Evolutionary conservation across 1,284 basidiomycete genomes (phyloP), one percentile per base, ranked within the genome.

Genomic region (Trametes hirsuta): DNA sequence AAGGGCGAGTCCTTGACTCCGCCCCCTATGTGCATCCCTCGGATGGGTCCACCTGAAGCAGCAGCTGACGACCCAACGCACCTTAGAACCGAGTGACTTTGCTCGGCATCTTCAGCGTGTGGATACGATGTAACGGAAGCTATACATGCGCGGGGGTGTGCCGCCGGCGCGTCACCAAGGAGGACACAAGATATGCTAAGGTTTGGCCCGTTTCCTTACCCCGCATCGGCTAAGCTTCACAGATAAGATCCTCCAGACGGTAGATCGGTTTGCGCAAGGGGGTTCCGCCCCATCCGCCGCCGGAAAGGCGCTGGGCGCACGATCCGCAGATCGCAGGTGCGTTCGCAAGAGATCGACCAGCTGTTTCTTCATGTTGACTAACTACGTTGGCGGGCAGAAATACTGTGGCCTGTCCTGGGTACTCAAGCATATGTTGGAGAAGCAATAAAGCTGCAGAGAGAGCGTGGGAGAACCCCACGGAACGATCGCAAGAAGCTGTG

Each of bases 151-250:
- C 18, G 18, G 18, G 30, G 8, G 30, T 30, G 30, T 30, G 30
- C 30, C 30, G 42, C 42, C 18, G 41, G 47, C 8, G 24, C 25
- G 47, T 30, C 12, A 34, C 48, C 6, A 44, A 25, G 46, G 37
- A 45, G 39, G 51, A 53, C 41, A 51, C 47, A 21, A 30, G 54
- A 61, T 56, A 56, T 56, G 53, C 11, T 42, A 51, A 61, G 59
- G 41, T 51, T 51, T 48, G 35, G 47, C 39, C 50, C 37, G 39
- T 56, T 46, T 53, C 56, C 49, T 52, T 61, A 52, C 59, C 54
- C 61, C 61, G 52, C 61, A 62, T 52, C 53, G 56, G 56, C 61
- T 57, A 50, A 44, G 18, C 36, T 18, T 30, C 30, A 30, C 30
- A 30, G 30, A 30, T 30, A 30, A 30, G 30, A 30, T 30, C 30